Percentiles rank a stretch among this genome's conserved stretches.
Evolutionary conservation across 2,329 filamentous ascomycete genomes (phyloP).

Genomic region (Sporothrix pallida): DNA sequence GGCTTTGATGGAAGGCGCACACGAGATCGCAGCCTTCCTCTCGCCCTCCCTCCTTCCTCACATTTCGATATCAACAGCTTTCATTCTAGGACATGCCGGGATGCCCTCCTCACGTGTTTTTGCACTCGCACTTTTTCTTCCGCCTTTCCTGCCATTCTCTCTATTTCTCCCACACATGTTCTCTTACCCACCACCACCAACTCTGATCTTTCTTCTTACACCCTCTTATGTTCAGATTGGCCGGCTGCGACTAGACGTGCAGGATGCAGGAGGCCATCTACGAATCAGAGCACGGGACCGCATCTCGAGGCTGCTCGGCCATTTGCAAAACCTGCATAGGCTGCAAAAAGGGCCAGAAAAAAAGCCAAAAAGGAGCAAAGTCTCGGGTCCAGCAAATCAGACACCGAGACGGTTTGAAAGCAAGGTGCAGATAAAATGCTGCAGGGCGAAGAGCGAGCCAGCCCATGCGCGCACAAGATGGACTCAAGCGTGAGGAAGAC

Average conservation of each 20-base stretch:
- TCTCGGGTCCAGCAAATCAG: constrained; percentile 28
- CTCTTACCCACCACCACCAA: constrained; percentile 24
- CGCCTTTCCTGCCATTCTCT: background rate
- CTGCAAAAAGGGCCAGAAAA: constrained; percentile 13
- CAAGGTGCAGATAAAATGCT: background rate
- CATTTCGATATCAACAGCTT: background rate
- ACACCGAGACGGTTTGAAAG: constrained; percentile 10
- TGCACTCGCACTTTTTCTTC: background rate
- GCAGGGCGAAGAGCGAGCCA: constrained; percentile 7
- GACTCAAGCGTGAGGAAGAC: background rate
- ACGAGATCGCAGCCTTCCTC: constrained; percentile 4
- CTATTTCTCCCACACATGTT: constrained; percentile 13
- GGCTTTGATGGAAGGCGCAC: background rate
- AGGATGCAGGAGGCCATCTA: constrained; percentile 30
- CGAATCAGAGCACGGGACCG: constrained; percentile 33
- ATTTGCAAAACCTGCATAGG: constrained; percentile 33
- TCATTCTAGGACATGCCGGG: background rate
- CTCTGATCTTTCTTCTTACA: constrained; percentile 24
- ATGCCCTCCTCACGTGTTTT: background rate
- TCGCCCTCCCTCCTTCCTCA: background rate
- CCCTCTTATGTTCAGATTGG: constrained; percentile 31
- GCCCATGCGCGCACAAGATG: constrained; percentile 13
- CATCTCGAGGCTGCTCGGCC: constrained; percentile 34
- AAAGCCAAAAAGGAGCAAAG: constrained; percentile 5
- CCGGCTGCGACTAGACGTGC: constrained; percentile 33